phyloP scores from a whole-genome alignment of 2,329 filamentous ascomycete genomes.

The Myriosclerotinia curreyana region DNA sequence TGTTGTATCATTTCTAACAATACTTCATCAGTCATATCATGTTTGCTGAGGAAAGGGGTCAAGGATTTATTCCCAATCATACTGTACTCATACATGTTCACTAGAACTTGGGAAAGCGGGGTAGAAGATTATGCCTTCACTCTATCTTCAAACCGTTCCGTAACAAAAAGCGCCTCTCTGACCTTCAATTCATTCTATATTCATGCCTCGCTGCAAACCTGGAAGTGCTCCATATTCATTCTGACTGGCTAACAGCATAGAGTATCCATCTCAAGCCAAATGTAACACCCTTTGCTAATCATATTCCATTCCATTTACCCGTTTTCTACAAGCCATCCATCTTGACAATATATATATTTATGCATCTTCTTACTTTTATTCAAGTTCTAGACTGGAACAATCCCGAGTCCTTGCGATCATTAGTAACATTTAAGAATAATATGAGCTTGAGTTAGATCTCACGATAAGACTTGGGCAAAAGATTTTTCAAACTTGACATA shows the following conservation, averaged over 20 bases:
- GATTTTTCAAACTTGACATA: not conserved
- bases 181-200: not conserved
- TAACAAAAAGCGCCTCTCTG: not conserved
- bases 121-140: not conserved
- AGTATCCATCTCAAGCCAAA: no score
- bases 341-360: not conserved
- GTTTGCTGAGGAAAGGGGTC: not conserved
- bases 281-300: no score
- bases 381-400: not conserved
- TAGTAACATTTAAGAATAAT: not conserved
- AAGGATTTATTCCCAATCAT: not conserved
- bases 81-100: no score
- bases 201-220: not conserved
- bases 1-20: not conserved
- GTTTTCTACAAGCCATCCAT: no score
- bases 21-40: not conserved
- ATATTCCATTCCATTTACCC: not conserved
- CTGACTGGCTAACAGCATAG: not conserved
- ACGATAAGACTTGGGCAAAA: not conserved
- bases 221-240: not conserved
- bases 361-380: not conserved
- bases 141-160: not conserved
- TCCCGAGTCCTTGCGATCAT: not conserved
- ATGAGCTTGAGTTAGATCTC: not conserved
- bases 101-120: constrained; percentile 1